These are phyloP conservation scores for Trichosporon faecale DNA, from an alignment of 1,284 basidiomycete genomes.

Conservation along the genomic window DNA sequence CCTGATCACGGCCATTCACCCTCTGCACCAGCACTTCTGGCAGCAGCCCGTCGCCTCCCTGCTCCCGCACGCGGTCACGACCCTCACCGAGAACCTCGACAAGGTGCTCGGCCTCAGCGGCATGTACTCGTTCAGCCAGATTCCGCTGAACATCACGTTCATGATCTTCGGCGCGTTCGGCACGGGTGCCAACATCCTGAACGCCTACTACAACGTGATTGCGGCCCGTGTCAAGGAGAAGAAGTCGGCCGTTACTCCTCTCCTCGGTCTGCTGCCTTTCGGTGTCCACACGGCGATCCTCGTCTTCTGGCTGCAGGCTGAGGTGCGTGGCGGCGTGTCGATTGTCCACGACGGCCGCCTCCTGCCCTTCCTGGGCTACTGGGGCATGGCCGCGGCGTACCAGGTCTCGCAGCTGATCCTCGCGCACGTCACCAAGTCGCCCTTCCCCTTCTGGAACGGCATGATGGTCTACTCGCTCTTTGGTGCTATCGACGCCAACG, in stretches of 20 bases:
- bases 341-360: slow-evolving; percentile 61
- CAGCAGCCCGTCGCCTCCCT: slow-evolving; percentile 37
- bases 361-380: slow-evolving; percentile 81
- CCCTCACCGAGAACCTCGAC: slow-evolving; percentile 33
- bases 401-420: slow-evolving; percentile 86
- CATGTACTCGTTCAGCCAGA: slow-evolving; percentile 51
- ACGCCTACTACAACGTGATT: slow-evolving; percentile 75
- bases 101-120: slow-evolving; percentile 32
- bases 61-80: slow-evolving; percentile 30
- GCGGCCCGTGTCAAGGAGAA: slow-evolving; percentile 55
- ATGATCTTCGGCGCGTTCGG: slow-evolving; percentile 76
- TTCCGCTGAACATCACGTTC: slow-evolving; percentile 81
- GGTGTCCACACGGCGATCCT: slow-evolving; percentile 66
- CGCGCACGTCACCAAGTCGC: slow-evolving; percentile 79
- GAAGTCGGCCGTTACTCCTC: slow-evolving; percentile 58
- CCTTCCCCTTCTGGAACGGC: slow-evolving; percentile 84
- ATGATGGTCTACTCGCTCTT: slow-evolving; percentile 79
- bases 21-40: slow-evolving; percentile 75
- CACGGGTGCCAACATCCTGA: slow-evolving; percentile 75
- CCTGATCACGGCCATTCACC: slow-evolving; percentile 62
- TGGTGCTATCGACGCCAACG: slow-evolving; percentile 77
- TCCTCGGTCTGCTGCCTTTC: slow-evolving; percentile 78
- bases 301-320: slow-evolving; percentile 69
- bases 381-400: slow-evolving; percentile 71
- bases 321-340: slow-evolving; percentile 57